Evolutionary conservation across 306 rosid species (phyloP), one percentile per base, ranked within the genome.

Genomic region (Betula pendula): DNA sequence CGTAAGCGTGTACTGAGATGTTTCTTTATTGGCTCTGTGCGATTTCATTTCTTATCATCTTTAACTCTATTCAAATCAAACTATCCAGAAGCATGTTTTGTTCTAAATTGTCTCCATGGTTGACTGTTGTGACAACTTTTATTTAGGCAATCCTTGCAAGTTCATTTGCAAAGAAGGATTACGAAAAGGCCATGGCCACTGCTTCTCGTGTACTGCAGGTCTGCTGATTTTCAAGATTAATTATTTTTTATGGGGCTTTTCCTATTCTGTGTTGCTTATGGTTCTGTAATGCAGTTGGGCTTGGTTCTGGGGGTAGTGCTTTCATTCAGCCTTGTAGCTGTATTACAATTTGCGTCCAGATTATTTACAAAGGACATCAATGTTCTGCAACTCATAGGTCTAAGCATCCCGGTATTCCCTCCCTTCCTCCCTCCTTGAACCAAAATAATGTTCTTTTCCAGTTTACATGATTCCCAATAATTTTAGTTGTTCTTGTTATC

Each of bases 191-290:
- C 11, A 72, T 76, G 2, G 84, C 89, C 58, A 87, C 92, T 16
- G 97, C 98, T 13, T 76, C 94, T 35, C 86, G 98, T 71, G 97
- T 94, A 56, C 73, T 92, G 53, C 97, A 94, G 98, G 98, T 92
- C 70, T 59, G 49, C 70, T 35, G 58, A 67, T 15, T 10, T 59
- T 27, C 27, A 3, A 27, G 40, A 38, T 38, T 2, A 50, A 50
- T 3, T 38, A 38, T 66, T n/a, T 15, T 66, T 66, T 19, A 66
- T 38, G 40, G 51, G 13, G 47, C 24, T 35, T 35, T 40, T 19
- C 17, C 1, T 13, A 59, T 59, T 59, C 29, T 66, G 48, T 10
- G 35, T 66, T 66, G 48, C 70, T 66, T 19, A 31, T 59, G 50
- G 35, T 40, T 31, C 84, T 78, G 19, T 79, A 42, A 42, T 79